Percentiles rank a stretch among this genome's conserved stretches.
Conservation (phyloP, 108 stramenopile genomes). For the Nitzschia inconspicua region DNA sequence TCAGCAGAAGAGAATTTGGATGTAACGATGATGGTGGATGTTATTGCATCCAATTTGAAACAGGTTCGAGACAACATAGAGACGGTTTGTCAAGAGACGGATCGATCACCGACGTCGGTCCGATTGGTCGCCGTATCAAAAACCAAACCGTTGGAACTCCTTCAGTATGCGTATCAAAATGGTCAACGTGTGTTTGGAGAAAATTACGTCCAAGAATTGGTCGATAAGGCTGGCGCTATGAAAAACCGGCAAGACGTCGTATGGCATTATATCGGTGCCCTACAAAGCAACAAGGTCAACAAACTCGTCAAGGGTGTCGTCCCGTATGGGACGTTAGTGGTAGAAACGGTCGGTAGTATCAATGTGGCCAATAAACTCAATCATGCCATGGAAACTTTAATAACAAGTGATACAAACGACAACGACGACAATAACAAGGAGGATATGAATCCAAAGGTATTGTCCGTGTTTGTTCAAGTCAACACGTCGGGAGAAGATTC, state of each 20-base stretch:
- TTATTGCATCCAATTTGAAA: slow-evolving; percentile 23
- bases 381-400: slow-evolving; percentile 58
- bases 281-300: slow-evolving; percentile 96
- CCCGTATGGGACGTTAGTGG: slow-evolving; percentile 30
- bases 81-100: slow-evolving; percentile 16
- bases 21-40: too few species aligned
- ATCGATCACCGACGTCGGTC: slow-evolving; percentile 24
- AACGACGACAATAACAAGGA: slow-evolving; percentile 32
- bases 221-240: slow-evolving; percentile 85
- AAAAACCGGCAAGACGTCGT: slow-evolving; percentile 52
- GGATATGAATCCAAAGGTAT: slow-evolving; percentile 5
- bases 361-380: slow-evolving; percentile 95
- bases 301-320: slow-evolving; percentile 72
- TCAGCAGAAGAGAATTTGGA: slow-evolving; percentile 2
- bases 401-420: too few species aligned
- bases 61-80: slow-evolving; percentile 24
- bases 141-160: slow-evolving; percentile 86
- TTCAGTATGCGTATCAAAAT: slow-evolving; percentile 85
- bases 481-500: slow-evolving; percentile 96
- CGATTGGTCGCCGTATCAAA: slow-evolving; percentile 91
- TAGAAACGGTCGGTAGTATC: slow-evolving; percentile 88
- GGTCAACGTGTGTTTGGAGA: slow-evolving; percentile 96
- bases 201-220: slow-evolving; percentile 99
- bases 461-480: slow-evolving; percentile 89
- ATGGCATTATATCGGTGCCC: slow-evolving; percentile 97